Evolutionary conservation across 371 early-diverging fungal species (phyloP), one percentile per base, ranked within the genome.

Genomic region (Mortierella sp.): DNA sequence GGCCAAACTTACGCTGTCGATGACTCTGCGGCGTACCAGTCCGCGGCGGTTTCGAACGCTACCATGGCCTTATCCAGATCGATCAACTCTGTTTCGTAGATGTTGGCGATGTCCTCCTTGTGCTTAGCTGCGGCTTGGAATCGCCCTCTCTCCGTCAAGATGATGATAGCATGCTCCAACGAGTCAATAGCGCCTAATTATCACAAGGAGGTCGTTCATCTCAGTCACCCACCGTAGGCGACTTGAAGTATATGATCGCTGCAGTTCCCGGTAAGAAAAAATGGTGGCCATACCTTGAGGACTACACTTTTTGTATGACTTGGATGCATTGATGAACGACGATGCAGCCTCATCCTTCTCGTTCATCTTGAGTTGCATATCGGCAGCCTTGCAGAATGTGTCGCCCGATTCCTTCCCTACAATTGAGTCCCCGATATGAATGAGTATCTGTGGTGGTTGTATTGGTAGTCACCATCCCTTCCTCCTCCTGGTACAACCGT

Each of bases 371-470:
- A 91, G 80, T 46, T 89, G 86, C 74, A 89, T 84, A 43, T 90
- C 87, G 0, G 96, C 97, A 31, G 95, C 93, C 59, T 89, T 87
- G 54, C 87, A 67, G 80, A 91, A 96, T 1, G 96, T 92, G 59
- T 95, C 94, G 47, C 97, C 98, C 21, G 97, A 94, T 67, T 96
- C 95, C 61, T 89, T 89, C 94, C 93, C 93, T 94, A 76, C 18
- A 34, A 19, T 48, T 23, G 27, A 19, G 24, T 6, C 42, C 42
- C 18, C 38, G 38, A 42, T 16, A 42, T 18, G 18, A 42, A 42
- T 42, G 16, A 42, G 42, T 16, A 42, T 16, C 42, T 42, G 42
- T 42, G 42, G 18, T 42, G 6, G 42, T n/a, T 18, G 18, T 42
- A 18, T 42, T 18, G 42, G 16, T 16, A 42, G 42, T 16, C 42